Evolutionary conservation across 2,329 filamentous ascomycete genomes (phyloP).

Genomic region (Diaporthe nobilis): DNA sequence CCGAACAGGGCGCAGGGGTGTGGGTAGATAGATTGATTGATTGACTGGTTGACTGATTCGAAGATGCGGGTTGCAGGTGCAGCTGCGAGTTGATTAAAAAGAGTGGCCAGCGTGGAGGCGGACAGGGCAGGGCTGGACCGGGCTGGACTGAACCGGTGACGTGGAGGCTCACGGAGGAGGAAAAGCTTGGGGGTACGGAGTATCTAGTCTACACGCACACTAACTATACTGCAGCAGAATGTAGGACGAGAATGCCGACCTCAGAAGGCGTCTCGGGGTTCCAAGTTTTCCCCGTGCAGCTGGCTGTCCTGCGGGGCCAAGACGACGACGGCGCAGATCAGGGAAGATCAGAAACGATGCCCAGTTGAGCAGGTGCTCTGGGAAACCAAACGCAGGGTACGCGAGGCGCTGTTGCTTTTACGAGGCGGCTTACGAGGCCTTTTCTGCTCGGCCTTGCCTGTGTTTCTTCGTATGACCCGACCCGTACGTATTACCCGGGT

Average conservation of each 20-base stretch:
- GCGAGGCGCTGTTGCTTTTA: not conserved
- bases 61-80: conserved; percentile 10
- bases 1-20: conserved; percentile 22
- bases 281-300: not conserved
- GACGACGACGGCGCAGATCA: conserved; percentile 18
- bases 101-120: conserved; percentile 22
- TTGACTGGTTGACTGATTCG: conserved; percentile 8
- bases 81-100: conserved; percentile 2
- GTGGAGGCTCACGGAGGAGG: not conserved
- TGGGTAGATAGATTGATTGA: not conserved
- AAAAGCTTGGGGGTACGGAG: not conserved
- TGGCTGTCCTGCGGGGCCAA: not conserved
- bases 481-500: not conserved
- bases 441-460: not conserved
- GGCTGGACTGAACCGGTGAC: conserved; percentile 7
- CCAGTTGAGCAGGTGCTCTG: conserved; percentile 12
- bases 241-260: not conserved
- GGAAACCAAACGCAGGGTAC: not conserved
- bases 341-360: conserved; percentile 26
- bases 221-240: not conserved
- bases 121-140: conserved; percentile 5
- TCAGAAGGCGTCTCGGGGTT: not conserved
- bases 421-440: conserved; percentile 15
- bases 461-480: not conserved
- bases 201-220: not conserved